Evolutionary conservation across 108 stramenopile species (phyloP).

Genomic region (Aureococcus anophagefferens): DNA sequence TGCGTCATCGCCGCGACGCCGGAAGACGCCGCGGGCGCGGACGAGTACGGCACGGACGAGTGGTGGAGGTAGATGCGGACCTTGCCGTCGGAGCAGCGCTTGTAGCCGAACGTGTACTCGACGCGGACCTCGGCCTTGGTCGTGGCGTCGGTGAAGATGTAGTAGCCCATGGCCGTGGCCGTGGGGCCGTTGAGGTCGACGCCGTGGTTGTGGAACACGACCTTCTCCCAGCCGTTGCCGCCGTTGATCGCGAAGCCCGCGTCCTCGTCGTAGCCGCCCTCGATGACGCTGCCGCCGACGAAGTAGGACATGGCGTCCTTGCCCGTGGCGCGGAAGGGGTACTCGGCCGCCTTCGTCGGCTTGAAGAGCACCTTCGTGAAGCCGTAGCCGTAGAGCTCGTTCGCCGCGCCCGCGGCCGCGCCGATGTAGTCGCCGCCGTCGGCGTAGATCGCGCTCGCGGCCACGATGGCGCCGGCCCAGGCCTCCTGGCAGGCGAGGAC

Average conservation of each 20-base stretch:
- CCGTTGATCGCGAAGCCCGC: conserved; percentile 10
- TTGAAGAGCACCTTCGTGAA: too few species aligned
- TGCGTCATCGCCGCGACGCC: too few species aligned
- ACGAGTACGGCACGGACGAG: conserved; percentile 5
- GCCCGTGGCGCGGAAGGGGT: conserved; percentile 4
- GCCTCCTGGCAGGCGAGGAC: not conserved
- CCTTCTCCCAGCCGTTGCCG: conserved; percentile 6
- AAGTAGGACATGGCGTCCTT: conserved; percentile 9
- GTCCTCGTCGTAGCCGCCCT: conserved; percentile 7
- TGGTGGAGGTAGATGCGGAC: conserved; percentile 10
- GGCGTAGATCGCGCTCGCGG: not conserved
- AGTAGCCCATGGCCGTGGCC: conserved; percentile 7
- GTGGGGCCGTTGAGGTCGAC: conserved; percentile 1
- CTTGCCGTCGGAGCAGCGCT: conserved; percentile 2
- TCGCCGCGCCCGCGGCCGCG: not conserved
- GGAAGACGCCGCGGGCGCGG: too few species aligned
- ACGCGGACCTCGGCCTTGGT: not conserved
- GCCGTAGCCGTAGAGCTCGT: conserved; percentile 6
- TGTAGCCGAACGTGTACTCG: conserved; percentile 16
- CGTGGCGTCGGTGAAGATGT: conserved; percentile 7
- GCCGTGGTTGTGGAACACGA: conserved; percentile 9
- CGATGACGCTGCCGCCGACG: conserved; percentile 2
- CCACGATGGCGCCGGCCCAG: not conserved
- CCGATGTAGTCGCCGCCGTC: not conserved
- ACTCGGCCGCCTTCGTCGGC: too few species aligned